Evolutionary conservation across 768 basidiomycete genomes (phyloP), one percentile per base, ranked within the genome.

Genomic region (Lentinula edodes): DNA sequence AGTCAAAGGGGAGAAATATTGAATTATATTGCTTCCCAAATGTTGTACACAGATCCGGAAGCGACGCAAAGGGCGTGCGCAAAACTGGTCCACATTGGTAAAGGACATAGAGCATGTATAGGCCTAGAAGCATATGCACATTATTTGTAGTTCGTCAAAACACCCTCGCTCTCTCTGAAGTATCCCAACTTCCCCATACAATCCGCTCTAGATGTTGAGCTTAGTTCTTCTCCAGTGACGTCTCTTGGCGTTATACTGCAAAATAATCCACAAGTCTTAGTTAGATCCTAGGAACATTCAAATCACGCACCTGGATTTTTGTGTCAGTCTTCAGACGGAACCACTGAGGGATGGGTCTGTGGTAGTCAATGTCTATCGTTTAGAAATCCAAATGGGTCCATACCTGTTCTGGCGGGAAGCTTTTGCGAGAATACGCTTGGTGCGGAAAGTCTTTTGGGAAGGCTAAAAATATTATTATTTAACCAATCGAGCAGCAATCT

Each of bases 191-290:
- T 28, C 38, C 36, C 16, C 28, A 36, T 9, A 56, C 54, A 23
- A 18, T 43, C 5, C 23, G 15, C 10, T 50, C 81, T 87, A 96
- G 77, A 97, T 89, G 84, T 95, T 95, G 80, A 98, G 87, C 84
- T 98, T 98, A 66, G 96, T 98, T 77, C 96, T 90, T 74, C 96
- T 86, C 96, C 96, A 99, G 84, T 99, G 96, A 75, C 96, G 91
- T 68, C 96, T 86, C 83, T 98, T 98, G 66, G 91, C 89, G 77
- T 94, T 94, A 74, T 94, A 93, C 89, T 93, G 66, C 63, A 12
- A 50, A 61, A 64, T 51, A 60, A 50, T 32, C 28, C 28, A 50
- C 1, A 51, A 34, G 15, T 41, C 34, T 23, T 36, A 51, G 20
- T 36, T 46, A 41, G 15, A 13, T 15, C 42, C n/a, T n/a, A 6